These are phyloP conservation scores for Circinella umbellata DNA, from an alignment of 371 early-diverging fungal genomes.

Conservation along the genomic window DNA sequence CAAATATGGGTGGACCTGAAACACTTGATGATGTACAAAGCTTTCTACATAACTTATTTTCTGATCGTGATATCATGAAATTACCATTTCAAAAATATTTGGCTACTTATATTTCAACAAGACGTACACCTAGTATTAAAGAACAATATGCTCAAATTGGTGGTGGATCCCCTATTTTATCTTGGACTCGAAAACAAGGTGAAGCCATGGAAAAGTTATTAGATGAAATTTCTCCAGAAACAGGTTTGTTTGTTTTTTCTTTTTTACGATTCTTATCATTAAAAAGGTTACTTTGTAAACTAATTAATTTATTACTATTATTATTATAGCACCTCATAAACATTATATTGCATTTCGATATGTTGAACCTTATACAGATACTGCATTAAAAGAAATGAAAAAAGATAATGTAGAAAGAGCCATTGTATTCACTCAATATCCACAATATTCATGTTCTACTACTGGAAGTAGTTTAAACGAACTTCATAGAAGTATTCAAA, in stretches of 20 bases:
- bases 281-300: constrained; percentile 2
- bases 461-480: constrained; percentile 95
- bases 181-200: constrained; percentile 92
- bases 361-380: constrained; percentile 80
- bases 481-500: constrained; percentile 69
- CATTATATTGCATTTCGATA: constrained; percentile 95
- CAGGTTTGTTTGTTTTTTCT: constrained; percentile 52
- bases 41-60: constrained; percentile 87
- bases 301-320: not conserved
- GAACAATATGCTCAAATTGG: constrained; percentile 94
- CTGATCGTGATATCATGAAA: constrained; percentile 93
- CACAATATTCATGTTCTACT: constrained; percentile 96
- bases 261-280: not conserved
- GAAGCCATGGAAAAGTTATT: constrained; percentile 76
- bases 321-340: constrained; percentile 80
- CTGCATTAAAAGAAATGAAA: constrained; percentile 78
- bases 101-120: constrained; percentile 81
- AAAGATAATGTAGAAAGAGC: constrained; percentile 84
- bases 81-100: constrained; percentile 80
- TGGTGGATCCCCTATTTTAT: constrained; percentile 91
- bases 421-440: constrained; percentile 93
- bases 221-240: constrained; percentile 78
- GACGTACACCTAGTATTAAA: constrained; percentile 86
- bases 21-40: constrained; percentile 78
- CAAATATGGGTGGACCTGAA: constrained; percentile 95